Evolutionary conservation across 2,329 filamentous ascomycete genomes (phyloP).

Genomic region (Claviceps purpurea): DNA sequence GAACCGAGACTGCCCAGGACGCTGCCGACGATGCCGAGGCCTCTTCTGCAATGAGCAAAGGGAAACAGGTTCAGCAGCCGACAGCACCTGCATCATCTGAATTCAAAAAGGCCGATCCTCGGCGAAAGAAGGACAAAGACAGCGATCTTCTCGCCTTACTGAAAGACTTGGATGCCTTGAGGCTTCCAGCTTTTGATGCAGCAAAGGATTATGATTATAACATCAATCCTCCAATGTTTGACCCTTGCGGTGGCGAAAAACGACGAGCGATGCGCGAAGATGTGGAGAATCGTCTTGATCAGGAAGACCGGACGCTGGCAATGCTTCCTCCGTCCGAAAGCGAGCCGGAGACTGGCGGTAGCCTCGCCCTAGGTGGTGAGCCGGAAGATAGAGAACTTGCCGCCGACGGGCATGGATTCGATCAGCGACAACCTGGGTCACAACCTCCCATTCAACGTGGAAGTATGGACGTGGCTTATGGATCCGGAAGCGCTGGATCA

Average conservation of each 20-base stretch:
- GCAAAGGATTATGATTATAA: slow-evolving; percentile 11
- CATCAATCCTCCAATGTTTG: slow-evolving; percentile 59
- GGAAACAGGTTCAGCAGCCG: slow-evolving; percentile 8
- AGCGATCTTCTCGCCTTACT: slow-evolving; percentile 22
- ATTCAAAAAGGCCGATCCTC: not conserved
- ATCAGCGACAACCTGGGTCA: slow-evolving; percentile 51
- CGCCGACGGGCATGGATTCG: slow-evolving; percentile 36
- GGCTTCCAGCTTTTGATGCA: slow-evolving; percentile 14
- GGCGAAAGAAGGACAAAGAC: slow-evolving; percentile 9
- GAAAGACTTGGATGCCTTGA: slow-evolving; percentile 23
- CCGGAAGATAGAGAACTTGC: slow-evolving; percentile 63
- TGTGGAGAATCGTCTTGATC: slow-evolving; percentile 42
- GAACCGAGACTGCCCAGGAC: slow-evolving; percentile 36
- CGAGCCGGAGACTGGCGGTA: slow-evolving; percentile 66
- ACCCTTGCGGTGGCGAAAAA: slow-evolving; percentile 68
- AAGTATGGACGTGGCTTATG: slow-evolving; percentile 39
- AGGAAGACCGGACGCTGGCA: slow-evolving; percentile 32
- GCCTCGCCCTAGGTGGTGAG: slow-evolving; percentile 80
- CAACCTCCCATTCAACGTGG: slow-evolving; percentile 66
- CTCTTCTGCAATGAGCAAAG: slow-evolving; percentile 10
- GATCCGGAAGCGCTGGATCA: slow-evolving; percentile 33
- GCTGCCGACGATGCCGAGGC: slow-evolving; percentile 21
- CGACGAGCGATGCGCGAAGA: slow-evolving; percentile 66
- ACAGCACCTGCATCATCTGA: not conserved
- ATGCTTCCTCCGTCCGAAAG: slow-evolving; percentile 46